Conservation (phyloP, 768 basidiomycete species). For the Hypsizygus marmoreus region DNA sequence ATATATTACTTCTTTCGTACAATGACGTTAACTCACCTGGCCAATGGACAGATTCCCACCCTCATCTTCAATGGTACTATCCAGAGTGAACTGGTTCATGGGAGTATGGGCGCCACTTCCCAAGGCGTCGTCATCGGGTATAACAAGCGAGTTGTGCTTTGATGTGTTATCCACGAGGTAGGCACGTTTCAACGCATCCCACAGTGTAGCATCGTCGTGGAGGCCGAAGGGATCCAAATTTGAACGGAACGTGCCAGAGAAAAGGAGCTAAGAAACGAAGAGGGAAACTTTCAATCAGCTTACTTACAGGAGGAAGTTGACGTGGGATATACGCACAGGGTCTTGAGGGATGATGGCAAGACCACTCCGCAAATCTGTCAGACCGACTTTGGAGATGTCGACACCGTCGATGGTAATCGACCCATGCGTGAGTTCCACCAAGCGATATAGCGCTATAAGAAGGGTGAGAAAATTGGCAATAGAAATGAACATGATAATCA, state of each 20-base stretch:
- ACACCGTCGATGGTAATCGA: slow-evolving; percentile 78
- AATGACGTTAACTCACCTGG: slow-evolving; percentile 39
- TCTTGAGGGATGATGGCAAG: slow-evolving; percentile 88
- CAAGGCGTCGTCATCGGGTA: slow-evolving; percentile 33
- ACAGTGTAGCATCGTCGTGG: slow-evolving; percentile 78
- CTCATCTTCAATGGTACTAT: slow-evolving; percentile 84
- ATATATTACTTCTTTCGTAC: slow-evolving; percentile 14
- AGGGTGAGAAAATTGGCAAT: not conserved
- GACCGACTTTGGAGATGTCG: slow-evolving; percentile 81
- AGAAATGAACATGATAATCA: slow-evolving; percentile 22
- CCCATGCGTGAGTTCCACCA: slow-evolving; percentile 80
- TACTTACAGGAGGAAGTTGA: not conserved
- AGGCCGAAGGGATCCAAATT: slow-evolving; percentile 90
- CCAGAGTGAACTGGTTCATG: slow-evolving; percentile 75
- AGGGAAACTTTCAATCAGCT: slow-evolving; percentile 1
- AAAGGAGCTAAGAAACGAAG: slow-evolving; percentile 40
- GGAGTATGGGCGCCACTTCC: slow-evolving; percentile 47
- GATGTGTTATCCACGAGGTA: slow-evolving; percentile 68
- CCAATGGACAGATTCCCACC: slow-evolving; percentile 84
- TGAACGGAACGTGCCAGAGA: slow-evolving; percentile 79
- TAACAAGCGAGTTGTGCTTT: slow-evolving; percentile 27
- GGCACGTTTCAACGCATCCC: slow-evolving; percentile 86
- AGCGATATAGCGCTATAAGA: slow-evolving; percentile 66
- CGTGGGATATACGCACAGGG: slow-evolving; percentile 46
- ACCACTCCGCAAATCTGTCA: slow-evolving; percentile 67